A percentile compares a stretch with the other conserved stretches of the same genome.
Conservation (phyloP, 2,329 filamentous ascomycete genomes). For the Ciborinia camelliae region DNA sequence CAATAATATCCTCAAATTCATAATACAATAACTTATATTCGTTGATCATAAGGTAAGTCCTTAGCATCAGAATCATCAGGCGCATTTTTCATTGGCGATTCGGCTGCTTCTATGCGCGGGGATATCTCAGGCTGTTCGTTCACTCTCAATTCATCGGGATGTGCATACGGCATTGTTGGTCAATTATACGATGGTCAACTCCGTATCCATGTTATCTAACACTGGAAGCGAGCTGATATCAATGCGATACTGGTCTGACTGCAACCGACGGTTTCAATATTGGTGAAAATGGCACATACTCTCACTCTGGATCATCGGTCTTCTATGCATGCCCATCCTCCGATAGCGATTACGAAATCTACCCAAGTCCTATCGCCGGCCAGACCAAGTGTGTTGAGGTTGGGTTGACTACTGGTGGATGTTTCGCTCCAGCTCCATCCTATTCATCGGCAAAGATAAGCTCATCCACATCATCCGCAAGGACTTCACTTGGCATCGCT, state of each 20-base stretch:
- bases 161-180: slow-evolving; percentile 51
- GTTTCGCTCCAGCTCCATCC: slow-evolving; percentile 27
- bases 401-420: slow-evolving; percentile 44
- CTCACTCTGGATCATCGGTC: slow-evolving; percentile 45
- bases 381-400: slow-evolving; percentile 50
- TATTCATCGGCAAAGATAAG: background rate
- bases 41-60: slow-evolving; percentile 15
- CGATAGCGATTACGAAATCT: slow-evolving; percentile 53
- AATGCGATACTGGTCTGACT: slow-evolving; percentile 49
- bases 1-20: background rate
- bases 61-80: slow-evolving; percentile 3
- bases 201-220: slow-evolving; percentile 55
- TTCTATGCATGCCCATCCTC: slow-evolving; percentile 61
- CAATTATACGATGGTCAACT: slow-evolving; percentile 61
- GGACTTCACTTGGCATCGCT: slow-evolving; percentile 11
- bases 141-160: slow-evolving; percentile 49
- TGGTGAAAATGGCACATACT: slow-evolving; percentile 47
- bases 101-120: background rate
- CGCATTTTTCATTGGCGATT: background rate
- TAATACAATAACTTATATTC: background rate
- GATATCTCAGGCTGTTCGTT: slow-evolving; percentile 50
- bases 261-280: slow-evolving; percentile 56
- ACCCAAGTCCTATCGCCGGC: slow-evolving; percentile 42
- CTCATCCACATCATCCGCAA: slow-evolving; percentile 4
- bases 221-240: slow-evolving; percentile 27